These are phyloP conservation scores for Thraustochytrium striatum DNA, from an alignment of 352 stramenopile species.

Conservation along the genomic window DNA sequence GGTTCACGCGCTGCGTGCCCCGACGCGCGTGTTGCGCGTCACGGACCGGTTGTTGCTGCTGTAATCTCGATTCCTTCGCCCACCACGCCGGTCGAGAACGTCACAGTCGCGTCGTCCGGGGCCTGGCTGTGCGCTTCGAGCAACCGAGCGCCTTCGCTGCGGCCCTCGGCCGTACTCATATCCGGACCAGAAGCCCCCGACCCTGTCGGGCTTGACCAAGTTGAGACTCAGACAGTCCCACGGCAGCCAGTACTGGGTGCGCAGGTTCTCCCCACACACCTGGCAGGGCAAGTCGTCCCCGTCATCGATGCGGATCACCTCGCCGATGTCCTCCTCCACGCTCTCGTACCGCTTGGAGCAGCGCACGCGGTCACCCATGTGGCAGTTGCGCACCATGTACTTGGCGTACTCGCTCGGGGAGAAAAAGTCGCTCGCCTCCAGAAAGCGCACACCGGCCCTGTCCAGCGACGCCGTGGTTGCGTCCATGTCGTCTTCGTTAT, in stretches of 20 bases:
- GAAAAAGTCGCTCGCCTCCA: constrained; percentile 35
- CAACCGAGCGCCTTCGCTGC: background rate
- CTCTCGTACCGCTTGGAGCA: constrained; percentile 32
- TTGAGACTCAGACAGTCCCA: constrained; percentile 44
- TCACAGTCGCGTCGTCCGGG: constrained; percentile 3
- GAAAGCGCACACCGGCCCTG: background rate
- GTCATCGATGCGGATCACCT: constrained; percentile 44
- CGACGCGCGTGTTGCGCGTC: background rate
- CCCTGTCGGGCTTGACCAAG: background rate
- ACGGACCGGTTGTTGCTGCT: constrained; percentile 38
- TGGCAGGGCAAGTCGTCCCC: constrained; percentile 40
- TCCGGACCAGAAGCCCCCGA: background rate
- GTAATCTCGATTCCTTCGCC: background rate
- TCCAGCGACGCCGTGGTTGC: background rate
- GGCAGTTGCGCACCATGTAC: constrained; percentile 37
- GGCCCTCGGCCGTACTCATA: background rate
- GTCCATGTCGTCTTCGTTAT: background rate
- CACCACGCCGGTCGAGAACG: background rate
- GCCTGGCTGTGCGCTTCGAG: background rate
- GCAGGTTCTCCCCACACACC: constrained; percentile 32
- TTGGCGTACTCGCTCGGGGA: constrained; percentile 24
- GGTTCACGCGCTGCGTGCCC: constrained; percentile 20
- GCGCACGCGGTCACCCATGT: constrained; percentile 16
- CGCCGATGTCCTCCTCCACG: constrained; percentile 32
- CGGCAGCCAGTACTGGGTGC: constrained; percentile 39